Base-by-base conservation (phyloP, 1,284 basidiomycete species). In the Trichosporon ovoides region DNA sequence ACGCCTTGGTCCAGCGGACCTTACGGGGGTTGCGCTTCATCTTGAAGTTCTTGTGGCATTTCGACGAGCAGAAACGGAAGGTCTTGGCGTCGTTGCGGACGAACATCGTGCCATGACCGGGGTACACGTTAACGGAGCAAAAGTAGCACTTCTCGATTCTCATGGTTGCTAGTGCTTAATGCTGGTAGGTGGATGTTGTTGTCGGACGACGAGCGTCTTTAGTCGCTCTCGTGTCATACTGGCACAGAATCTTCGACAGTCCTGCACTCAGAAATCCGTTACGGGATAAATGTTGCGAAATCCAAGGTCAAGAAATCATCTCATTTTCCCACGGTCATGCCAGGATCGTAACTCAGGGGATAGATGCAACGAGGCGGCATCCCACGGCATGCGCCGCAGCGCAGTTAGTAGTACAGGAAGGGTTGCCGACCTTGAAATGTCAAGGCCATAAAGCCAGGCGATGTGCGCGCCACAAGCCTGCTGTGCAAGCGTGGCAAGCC, bases 1-100 rank as follows among this genome's bases (percentile, higher is more conserved):
- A 99, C 16, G 96, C 96, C 80, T 99, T 99, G 56, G 96, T 99
- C 96, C 96, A 99, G 70, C 91, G 85, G 53, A 99, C 94, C 80
- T 99, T 99, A 65, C 96, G 86, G 51, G 96, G 96, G 80, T 99
- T 99, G 53, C 96, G 88, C 82, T 98, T 99, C 95, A 99, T 97
- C 80, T 97, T 97, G 85, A 97, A 97, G 80, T 96, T 97, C 80
- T 97, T 97, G 77, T 95, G 90, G 75, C 92, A 98, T 88, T 97
- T 97, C 73, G 91, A 93, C 14, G 91, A 89, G 78, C 94, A 98
- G 79, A 98, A 97, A 53, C 93, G 83, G 79, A 97, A 98, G 63
- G 91, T 87, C 81, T 98, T 97, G 57, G 91, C 85, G 79, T 98
- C 94, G 78, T 98, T 98, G 63, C 94, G 83, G 59, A 98, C 94